These are phyloP conservation scores for Candida ulmi DNA, from an alignment of 805 yeast species.

Conservation along the genomic window DNA sequence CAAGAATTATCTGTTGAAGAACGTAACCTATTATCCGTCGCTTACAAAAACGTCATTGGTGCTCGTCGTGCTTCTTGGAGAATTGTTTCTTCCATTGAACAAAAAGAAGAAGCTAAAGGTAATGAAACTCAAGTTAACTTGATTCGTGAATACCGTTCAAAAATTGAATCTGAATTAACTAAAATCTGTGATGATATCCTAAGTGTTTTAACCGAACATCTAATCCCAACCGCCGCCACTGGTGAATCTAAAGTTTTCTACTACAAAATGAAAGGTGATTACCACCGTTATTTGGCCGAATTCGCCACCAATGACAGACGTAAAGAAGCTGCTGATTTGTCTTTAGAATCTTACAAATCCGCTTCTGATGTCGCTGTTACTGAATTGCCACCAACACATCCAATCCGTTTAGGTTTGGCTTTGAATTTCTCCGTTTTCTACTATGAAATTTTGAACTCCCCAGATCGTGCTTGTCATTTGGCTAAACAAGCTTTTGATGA, in stretches of 20 bases:
- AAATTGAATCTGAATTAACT: conserved; percentile 88
- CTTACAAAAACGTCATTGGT: conserved; percentile 97
- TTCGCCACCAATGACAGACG: conserved; percentile 89
- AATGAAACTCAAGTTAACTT: conserved; percentile 84
- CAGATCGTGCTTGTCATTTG: conserved; percentile 97
- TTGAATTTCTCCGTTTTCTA: conserved; percentile 96
- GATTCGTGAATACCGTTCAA: conserved; percentile 90
- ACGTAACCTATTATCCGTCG: conserved; percentile 94
- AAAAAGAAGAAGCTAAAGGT: conserved; percentile 96
- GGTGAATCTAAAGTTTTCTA: conserved; percentile 98
- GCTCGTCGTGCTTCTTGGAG: conserved; percentile 99
- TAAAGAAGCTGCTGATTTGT: conserved; percentile 85
- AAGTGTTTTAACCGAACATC: conserved; percentile 79
- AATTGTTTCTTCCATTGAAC: conserved; percentile 96
- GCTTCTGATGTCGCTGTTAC: conserved; percentile 97
- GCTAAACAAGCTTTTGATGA: conserved; percentile 99
- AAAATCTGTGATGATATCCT: conserved; percentile 93
- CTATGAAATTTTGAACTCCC: conserved; percentile 96
- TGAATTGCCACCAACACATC: conserved; percentile 97
- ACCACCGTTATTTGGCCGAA: conserved; percentile 98
- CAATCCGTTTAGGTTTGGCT: conserved; percentile 96
- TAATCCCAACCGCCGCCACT: conserved; percentile 89
- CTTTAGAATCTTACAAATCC: conserved; percentile 89
- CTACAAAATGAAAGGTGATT: conserved; percentile 99
- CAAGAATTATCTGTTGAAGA: conserved; percentile 96